Percentiles rank a stretch among this genome's conserved stretches.
Evolutionary conservation across 2,329 filamentous ascomycete species (phyloP).

Genomic region (Hypomyces perniciosus): DNA sequence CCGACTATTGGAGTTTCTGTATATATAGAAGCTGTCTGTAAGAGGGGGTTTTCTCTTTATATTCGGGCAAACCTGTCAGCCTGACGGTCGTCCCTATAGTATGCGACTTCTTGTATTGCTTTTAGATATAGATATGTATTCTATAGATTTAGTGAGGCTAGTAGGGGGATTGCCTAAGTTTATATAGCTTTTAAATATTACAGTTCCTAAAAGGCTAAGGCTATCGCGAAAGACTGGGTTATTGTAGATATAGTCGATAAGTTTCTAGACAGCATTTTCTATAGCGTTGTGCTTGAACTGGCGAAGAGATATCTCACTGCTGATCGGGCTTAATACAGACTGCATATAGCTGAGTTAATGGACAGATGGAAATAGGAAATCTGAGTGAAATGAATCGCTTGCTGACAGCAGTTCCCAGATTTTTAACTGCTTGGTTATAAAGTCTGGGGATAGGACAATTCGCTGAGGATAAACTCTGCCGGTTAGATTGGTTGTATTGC

Average conservation of each 20-base stretch:
- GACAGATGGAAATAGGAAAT: conserved; percentile 24
- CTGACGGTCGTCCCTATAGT: too few relatives aligned
- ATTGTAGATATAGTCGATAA: conserved; percentile 24
- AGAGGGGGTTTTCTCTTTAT: conserved; percentile 19
- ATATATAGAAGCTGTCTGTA: conserved; percentile 28
- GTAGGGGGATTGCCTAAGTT: too few relatives aligned
- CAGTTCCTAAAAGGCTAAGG: conserved; percentile 27
- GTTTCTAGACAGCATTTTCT: conserved; percentile 29
- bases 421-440: neutral
- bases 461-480: conserved; percentile 3
- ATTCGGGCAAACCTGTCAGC: too few relatives aligned
- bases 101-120: too few relatives aligned
- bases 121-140: too few relatives aligned
- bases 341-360: conserved; percentile 29
- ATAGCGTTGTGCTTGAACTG: conserved; percentile 29
- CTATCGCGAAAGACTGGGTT: conserved; percentile 21
- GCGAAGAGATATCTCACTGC: conserved; percentile 29
- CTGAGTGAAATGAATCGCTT: conserved; percentile 22
- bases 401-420: neutral
- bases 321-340: conserved; percentile 26
- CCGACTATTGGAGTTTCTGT: conserved; percentile 5
- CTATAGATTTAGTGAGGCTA: too few relatives aligned
- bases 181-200: too few relatives aligned
- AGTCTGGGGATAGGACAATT: conserved; percentile 1
- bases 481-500: too few relatives aligned